Conservation (phyloP, 2,329 filamentous ascomycete species). For the Fusarium palustre region DNA sequence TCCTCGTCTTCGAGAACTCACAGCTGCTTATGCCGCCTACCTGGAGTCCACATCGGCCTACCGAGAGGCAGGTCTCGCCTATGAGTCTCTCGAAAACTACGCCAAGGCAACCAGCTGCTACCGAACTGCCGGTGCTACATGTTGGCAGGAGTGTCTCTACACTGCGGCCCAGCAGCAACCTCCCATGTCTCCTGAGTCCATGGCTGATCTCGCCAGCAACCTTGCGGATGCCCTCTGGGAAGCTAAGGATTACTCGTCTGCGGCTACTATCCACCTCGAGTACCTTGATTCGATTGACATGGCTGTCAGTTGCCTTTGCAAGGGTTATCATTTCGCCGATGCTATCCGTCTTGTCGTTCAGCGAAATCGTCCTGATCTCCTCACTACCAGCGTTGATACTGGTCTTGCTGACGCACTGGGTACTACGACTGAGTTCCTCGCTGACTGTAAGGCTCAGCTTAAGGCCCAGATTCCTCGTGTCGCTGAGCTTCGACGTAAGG, state of each 20-base stretch:
- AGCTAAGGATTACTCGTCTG: slow-evolving; percentile 83
- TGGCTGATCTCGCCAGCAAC: slow-evolving; percentile 75
- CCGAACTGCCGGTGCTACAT: slow-evolving; percentile 76
- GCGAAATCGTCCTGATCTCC: slow-evolving; percentile 69
- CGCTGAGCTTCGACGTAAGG: slow-evolving; percentile 82
- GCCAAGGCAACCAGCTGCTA: slow-evolving; percentile 83
- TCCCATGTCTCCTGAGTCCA: slow-evolving; percentile 68
- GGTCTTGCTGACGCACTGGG: slow-evolving; percentile 85
- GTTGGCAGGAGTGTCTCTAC: slow-evolving; percentile 93
- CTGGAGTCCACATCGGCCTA: slow-evolving; percentile 81
- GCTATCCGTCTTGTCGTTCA: slow-evolving; percentile 82
- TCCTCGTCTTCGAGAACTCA: slow-evolving; percentile 74
- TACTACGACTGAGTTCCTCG: slow-evolving; percentile 87
- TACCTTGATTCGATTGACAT: slow-evolving; percentile 79
- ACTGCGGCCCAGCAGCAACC: slow-evolving; percentile 75
- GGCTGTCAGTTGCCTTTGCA: slow-evolving; percentile 84
- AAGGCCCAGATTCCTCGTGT: slow-evolving; percentile 87
- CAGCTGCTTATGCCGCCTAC: slow-evolving; percentile 80
- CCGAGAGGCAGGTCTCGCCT: slow-evolving; percentile 89
- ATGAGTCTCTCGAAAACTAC: slow-evolving; percentile 85
- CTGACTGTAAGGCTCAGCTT: slow-evolving; percentile 90
- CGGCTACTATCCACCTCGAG: slow-evolving; percentile 83
- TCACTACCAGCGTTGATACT: slow-evolving; percentile 77
- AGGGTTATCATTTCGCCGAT: slow-evolving; percentile 86
- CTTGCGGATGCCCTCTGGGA: slow-evolving; percentile 85